Evolutionary conservation across 2,329 filamentous ascomycete genomes (phyloP).

Genomic region (Aureobasidium sp.): DNA sequence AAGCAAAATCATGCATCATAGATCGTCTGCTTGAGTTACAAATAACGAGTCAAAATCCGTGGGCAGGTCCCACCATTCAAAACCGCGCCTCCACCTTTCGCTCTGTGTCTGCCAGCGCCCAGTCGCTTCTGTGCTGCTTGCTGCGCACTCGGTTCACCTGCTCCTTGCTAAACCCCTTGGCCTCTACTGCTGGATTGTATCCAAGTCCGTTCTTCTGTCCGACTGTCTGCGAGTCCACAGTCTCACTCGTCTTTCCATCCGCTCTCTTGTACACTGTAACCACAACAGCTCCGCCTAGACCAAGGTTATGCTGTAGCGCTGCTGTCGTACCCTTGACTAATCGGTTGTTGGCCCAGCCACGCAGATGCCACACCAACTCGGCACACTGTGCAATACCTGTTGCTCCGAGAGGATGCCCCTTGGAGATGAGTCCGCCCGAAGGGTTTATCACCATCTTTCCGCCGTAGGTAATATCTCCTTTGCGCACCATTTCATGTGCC

Average conservation of each 20-base stretch:
- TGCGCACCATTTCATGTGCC: conserved; percentile 83
- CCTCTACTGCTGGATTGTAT: conserved; percentile 87
- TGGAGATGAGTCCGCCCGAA: conserved; percentile 88
- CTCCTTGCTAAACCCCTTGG: conserved; percentile 75
- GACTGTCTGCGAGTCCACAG: conserved; percentile 57
- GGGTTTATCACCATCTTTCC: conserved; percentile 80
- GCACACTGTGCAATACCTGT: conserved; percentile 94
- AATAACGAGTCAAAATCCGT: not conserved
- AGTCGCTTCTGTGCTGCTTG: conserved; percentile 59
- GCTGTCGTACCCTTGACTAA: conserved; percentile 60
- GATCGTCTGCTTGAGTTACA: not conserved
- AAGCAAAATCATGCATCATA: conserved; percentile 7
- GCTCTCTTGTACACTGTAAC: conserved; percentile 82
- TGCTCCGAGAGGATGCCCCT: conserved; percentile 89
- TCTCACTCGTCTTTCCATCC: conserved; percentile 60
- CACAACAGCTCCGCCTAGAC: conserved; percentile 82
- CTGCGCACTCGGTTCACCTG: conserved; percentile 65
- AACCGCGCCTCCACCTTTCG: conserved; percentile 68
- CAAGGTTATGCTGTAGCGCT: conserved; percentile 87
- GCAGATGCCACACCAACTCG: conserved; percentile 89
- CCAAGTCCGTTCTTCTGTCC: conserved; percentile 63
- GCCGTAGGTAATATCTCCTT: conserved; percentile 87
- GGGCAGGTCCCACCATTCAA: conserved; percentile 27
- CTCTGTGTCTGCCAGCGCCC: conserved; percentile 70
- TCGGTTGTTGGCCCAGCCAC: conserved; percentile 93